phyloP scores from a whole-genome alignment of 345 rosid species.

The Ailanthus altissimus region DNA sequence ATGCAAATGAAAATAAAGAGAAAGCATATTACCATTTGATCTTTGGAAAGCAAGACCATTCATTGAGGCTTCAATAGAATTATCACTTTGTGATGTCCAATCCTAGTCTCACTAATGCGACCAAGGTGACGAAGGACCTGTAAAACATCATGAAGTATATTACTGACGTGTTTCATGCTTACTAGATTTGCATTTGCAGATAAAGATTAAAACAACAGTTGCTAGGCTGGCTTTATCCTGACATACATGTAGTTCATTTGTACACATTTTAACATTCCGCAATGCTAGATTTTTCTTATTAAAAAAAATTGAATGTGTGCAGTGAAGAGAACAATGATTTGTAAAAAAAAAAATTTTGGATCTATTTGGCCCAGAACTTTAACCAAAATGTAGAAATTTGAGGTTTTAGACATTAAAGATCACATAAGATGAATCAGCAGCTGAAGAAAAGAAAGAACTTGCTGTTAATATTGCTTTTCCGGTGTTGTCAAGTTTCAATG shows the following conservation, averaged over 20 bases:
- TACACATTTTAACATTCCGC: background rate
- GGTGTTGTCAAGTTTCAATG: conserved; percentile 86
- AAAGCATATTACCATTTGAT: background rate
- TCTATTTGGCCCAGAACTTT: background rate
- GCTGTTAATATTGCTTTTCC: conserved; percentile 90
- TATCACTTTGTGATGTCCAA: conserved; percentile 73
- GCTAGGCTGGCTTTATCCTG: background rate
- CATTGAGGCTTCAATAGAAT: conserved; percentile 71
- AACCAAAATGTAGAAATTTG: background rate
- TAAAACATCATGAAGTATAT: conserved; percentile 23
- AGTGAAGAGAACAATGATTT: background rate
- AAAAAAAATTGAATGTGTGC: background rate
- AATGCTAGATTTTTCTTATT: background rate
- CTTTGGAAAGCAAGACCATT: conserved; percentile 13
- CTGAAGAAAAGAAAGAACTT: conserved; percentile 28
- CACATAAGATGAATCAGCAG: background rate
- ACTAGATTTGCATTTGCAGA: background rate
- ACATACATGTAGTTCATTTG: background rate
- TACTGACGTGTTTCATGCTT: background rate
- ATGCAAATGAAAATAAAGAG: background rate
- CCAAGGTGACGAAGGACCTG: conserved; percentile 95
- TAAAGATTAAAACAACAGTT: background rate
- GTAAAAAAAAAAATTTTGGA: background rate
- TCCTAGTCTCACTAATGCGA: conserved; percentile 74
- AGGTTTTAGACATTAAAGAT: background rate